These are phyloP conservation scores for Microbotryum intermedium DNA, from an alignment of 1,284 basidiomycete genomes.

Conservation along the genomic window DNA sequence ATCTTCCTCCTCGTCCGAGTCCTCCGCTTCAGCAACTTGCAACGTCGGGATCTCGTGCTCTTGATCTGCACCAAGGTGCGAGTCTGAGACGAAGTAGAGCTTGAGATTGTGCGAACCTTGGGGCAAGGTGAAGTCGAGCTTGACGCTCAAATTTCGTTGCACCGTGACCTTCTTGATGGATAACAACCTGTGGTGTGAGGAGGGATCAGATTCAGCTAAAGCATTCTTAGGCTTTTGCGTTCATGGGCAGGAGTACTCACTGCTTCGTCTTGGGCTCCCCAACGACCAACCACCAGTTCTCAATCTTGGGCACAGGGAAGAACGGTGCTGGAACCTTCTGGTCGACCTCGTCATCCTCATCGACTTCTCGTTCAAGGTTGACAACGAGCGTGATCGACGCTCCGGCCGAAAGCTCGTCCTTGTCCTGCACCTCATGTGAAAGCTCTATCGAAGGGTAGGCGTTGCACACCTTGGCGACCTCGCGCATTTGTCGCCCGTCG, in stretches of 20 bases:
- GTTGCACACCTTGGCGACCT: constrained; percentile 88
- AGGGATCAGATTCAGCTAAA: not conserved
- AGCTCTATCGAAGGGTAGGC: constrained; percentile 83
- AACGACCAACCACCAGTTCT: constrained; percentile 95
- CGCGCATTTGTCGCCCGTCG: constrained; percentile 75
- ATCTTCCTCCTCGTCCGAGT: constrained; percentile 55
- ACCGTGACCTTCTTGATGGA: constrained; percentile 95
- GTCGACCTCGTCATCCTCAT: constrained; percentile 63
- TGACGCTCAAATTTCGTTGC: constrained; percentile 62
- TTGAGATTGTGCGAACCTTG: constrained; percentile 75
- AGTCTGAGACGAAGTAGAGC: constrained; percentile 87
- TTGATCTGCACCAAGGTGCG: constrained; percentile 73
- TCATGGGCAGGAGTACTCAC: not conserved
- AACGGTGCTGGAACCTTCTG: constrained; percentile 81
- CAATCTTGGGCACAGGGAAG: constrained; percentile 82
- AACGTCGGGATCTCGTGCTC: constrained; percentile 71
- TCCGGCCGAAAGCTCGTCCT: constrained; percentile 73
- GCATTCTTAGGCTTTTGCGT: constrained; percentile 30
- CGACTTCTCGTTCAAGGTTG: constrained; percentile 68
- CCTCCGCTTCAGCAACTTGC: constrained; percentile 77
- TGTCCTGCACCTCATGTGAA: constrained; percentile 61
- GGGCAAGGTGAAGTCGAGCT: constrained; percentile 78
- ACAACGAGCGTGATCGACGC: constrained; percentile 75
- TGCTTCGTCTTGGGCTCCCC: constrained; percentile 61
- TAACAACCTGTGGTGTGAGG: constrained; percentile 46